phyloP scores from a whole-genome alignment of 352 stramenopile species.

The Phytophthora rubi region DNA sequence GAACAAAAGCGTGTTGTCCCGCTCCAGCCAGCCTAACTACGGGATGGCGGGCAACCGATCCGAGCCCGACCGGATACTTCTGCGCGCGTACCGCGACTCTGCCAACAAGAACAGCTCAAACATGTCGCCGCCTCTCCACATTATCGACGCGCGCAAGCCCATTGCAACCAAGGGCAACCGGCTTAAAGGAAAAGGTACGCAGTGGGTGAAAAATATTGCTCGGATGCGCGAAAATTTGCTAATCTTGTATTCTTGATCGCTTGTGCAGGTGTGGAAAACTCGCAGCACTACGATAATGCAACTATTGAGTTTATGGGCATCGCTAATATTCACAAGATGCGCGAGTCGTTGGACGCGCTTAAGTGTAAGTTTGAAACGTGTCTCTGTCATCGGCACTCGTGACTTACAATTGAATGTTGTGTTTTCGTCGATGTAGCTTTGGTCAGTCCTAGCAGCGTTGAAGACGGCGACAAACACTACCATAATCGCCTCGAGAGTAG shows the following conservation, averaged over 20 bases:
- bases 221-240: background rate
- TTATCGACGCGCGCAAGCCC: conserved; percentile 83
- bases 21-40: conserved; percentile 96
- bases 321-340: conserved; percentile 99
- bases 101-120: conserved; percentile 79
- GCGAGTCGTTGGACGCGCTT: conserved; percentile 92
- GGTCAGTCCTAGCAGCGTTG: conserved; percentile 79
- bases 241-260: conserved; percentile 13
- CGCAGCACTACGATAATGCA: conserved; percentile 95
- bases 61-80: conserved; percentile 91
- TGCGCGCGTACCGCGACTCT: conserved; percentile 87
- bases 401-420: conserved; percentile 14
- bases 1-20: conserved; percentile 94
- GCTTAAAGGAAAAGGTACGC: conserved; percentile 80
- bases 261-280: conserved; percentile 94
- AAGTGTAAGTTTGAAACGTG: conserved; percentile 52
- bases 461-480: conserved; percentile 90
- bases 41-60: conserved; percentile 96
- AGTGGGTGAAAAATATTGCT: background rate
- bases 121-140: conserved; percentile 78
- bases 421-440: conserved; percentile 48
- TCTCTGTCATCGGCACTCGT: background rate
- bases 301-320: conserved; percentile 98
- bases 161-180: conserved; percentile 86
- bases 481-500: conserved; percentile 88